Evolutionary conservation across 805 yeast genomes (phyloP), one percentile per base, ranked within the genome.

Genomic region (Teunomyces stri): DNA sequence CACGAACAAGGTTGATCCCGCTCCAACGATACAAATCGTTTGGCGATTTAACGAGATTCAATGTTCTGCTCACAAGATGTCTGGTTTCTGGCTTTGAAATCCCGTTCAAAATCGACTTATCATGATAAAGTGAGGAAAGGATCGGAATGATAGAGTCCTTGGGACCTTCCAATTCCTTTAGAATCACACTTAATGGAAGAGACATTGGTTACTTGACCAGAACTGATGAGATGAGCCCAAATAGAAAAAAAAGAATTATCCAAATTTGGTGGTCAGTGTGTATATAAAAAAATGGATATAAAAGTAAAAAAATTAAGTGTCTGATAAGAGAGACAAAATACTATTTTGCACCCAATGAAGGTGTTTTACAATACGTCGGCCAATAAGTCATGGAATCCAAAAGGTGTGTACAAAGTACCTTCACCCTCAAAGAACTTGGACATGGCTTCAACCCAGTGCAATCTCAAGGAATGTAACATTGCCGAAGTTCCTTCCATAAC

Each of bases 401-500:
- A 85, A 25, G 91, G 91, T 50, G 77, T 78, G 59, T 82, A 85
- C 7, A 81, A 78, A 42, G 76, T 68, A 53, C 91, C 91, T 59
- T 85, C 89, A 60, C 91, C 91, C 59, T 82, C 85, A 54, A 85
- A 85, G 61, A 82, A 85, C 64, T 85, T 85, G 39, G 88, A 82
- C 91, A 85, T 85, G 31, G 88, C 80, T 60, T 85, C 91, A 45
- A 85, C 90, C 91, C 91, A 85, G 60, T 85, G 91, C 56, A 85
- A 71, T 68, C 91, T 78, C 58, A 85, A 74, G 12, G 87, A 79
- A 62, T 85, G 91, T 58, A 85, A 71, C 91, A 85, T 85, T 16
- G 90, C 90, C n/a, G 89, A 83, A 0, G 90, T 85, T 47, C 91
- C 91, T 67, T 85, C 91, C 91, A 85, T 85, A 42, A 83, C 72